These are phyloP conservation scores for Sordariomycetes sp. DNA, from an alignment of 2,329 filamentous ascomycete species.

Conservation along the genomic window DNA sequence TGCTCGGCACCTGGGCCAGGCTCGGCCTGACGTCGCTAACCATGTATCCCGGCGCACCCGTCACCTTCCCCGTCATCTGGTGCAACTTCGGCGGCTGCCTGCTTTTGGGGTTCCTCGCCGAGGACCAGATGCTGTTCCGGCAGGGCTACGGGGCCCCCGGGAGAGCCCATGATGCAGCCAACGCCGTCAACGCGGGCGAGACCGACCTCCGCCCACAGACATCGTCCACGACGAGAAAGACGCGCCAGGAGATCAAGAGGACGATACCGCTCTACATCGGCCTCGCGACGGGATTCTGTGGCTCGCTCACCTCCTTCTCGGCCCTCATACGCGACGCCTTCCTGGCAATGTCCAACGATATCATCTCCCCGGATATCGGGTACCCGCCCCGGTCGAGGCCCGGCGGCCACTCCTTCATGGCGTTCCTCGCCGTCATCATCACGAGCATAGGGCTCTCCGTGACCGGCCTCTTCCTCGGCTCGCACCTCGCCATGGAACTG, in stretches of 20 bases:
- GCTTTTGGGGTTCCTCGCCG: slow-evolving; percentile 72
- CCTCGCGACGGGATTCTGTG: slow-evolving; percentile 75
- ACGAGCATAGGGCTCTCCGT: slow-evolving; percentile 59
- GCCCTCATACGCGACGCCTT: slow-evolving; percentile 73
- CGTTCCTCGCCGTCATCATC: slow-evolving; percentile 62
- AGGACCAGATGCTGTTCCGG: slow-evolving; percentile 65
- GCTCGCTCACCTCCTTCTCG: slow-evolving; percentile 83
- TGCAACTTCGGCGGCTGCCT: slow-evolving; percentile 74
- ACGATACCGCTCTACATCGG: slow-evolving; percentile 81
- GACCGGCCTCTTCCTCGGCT: slow-evolving; percentile 55
- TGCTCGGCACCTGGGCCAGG: slow-evolving; percentile 72
- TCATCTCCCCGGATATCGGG: slow-evolving; percentile 27
- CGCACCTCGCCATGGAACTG: slow-evolving; percentile 56
- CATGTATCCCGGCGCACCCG: slow-evolving; percentile 62
- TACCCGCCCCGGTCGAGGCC: slow-evolving; percentile 29
- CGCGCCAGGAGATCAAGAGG: slow-evolving; percentile 55
- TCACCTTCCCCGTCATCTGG: slow-evolving; percentile 69
- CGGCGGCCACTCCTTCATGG: slow-evolving; percentile 72
- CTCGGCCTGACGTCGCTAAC: slow-evolving; percentile 71
- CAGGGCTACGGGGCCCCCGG: slow-evolving; percentile 30
- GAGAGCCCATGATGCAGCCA: neutral
- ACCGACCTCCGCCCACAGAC: slow-evolving; percentile 9
- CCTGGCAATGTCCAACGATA: slow-evolving; percentile 63
- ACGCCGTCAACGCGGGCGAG: slow-evolving; percentile 19
- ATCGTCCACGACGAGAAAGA: neutral